Evolutionary conservation across 345 rosid species (phyloP).

Genomic region (Abelmoschus esculentus): DNA sequence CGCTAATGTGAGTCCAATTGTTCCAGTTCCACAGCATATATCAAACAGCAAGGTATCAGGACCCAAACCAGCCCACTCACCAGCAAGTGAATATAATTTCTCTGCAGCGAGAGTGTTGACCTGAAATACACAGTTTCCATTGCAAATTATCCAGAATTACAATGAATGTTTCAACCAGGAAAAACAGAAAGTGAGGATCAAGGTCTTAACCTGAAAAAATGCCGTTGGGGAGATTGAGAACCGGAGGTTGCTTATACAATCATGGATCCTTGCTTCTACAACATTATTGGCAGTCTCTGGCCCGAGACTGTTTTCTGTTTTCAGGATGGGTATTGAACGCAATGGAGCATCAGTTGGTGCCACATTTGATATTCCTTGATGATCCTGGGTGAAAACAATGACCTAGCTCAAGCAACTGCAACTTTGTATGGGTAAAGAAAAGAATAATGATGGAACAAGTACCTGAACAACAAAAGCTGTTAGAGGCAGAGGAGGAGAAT

Average conservation of each 20-base stretch:
- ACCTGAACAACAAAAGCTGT: slow-evolving; percentile 92
- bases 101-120: slow-evolving; percentile 94
- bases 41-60: slow-evolving; percentile 85
- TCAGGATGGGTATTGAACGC: slow-evolving; percentile 36
- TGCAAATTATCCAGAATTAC: slow-evolving; percentile 10
- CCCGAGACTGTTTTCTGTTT: slow-evolving; percentile 27
- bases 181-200: background rate
- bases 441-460: background rate
- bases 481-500: slow-evolving; percentile 63
- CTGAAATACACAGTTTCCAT: slow-evolving; percentile 29
- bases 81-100: slow-evolving; percentile 89
- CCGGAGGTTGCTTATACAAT: slow-evolving; percentile 60
- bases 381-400: slow-evolving; percentile 48
- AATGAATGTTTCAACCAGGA: background rate
- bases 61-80: slow-evolving; percentile 90
- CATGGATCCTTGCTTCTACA: slow-evolving; percentile 75
- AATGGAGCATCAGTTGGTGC: slow-evolving; percentile 86
- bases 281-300: slow-evolving; percentile 22
- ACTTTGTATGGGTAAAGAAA: background rate
- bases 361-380: slow-evolving; percentile 89
- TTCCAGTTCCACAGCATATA: slow-evolving; percentile 96
- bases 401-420: background rate
- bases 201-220: slow-evolving; percentile 67
- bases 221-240: slow-evolving; percentile 94
- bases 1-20: slow-evolving; percentile 86